Conservation (phyloP, 1,284 basidiomycete genomes). For the Apiotrichum gamsii region DNA sequence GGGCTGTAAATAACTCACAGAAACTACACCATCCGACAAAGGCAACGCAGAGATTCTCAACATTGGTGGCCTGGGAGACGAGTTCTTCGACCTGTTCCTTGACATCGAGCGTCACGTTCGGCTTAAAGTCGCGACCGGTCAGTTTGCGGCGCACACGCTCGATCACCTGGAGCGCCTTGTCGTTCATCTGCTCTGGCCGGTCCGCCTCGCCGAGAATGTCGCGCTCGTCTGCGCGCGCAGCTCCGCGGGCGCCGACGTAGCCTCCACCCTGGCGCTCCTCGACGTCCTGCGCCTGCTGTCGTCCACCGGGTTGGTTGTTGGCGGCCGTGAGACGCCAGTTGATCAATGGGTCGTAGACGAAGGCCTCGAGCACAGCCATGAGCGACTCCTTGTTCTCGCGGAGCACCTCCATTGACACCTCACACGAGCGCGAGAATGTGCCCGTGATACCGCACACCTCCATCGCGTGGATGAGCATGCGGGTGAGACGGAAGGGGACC, state of each 20-base stretch:
- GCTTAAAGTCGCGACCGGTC: constrained; percentile 89
- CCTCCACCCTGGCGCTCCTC: constrained; percentile 15
- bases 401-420: constrained; percentile 94
- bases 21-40: constrained; percentile 79
- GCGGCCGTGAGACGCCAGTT: constrained; percentile 52
- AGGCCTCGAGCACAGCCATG: constrained; percentile 91
- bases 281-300: constrained; percentile 18
- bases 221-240: constrained; percentile 43
- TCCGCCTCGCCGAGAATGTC: constrained; percentile 46
- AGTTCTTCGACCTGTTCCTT: constrained; percentile 79
- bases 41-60: constrained; percentile 91
- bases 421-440: constrained; percentile 91
- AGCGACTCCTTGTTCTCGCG: constrained; percentile 96
- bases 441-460: constrained; percentile 98
- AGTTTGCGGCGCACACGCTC: constrained; percentile 90
- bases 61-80: constrained; percentile 79
- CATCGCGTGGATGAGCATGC: constrained; percentile 99
- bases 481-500: constrained; percentile 94
- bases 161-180: constrained; percentile 80
- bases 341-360: constrained; percentile 58
- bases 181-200: constrained; percentile 76
- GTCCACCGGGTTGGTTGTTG: constrained; percentile 42
- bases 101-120: constrained; percentile 65
- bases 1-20: not conserved
- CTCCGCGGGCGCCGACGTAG: constrained; percentile 7